A percentile compares a stretch with the other conserved stretches of the same genome.
These are phyloP conservation scores for Ophiosphaerella korrae DNA, from an alignment of 2,329 filamentous ascomycete species.

Conservation along the genomic window DNA sequence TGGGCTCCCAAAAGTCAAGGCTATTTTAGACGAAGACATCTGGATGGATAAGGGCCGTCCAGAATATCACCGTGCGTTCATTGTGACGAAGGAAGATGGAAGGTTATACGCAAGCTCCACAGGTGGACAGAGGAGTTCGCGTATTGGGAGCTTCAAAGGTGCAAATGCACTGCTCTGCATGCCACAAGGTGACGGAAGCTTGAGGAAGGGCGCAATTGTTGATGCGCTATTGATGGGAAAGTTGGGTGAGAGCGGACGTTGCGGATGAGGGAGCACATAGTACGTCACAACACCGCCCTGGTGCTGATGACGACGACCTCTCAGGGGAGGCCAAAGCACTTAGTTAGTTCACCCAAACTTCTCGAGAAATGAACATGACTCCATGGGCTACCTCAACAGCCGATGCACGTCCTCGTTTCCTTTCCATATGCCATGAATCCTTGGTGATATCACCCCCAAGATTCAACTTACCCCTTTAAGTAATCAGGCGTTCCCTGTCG, in stretches of 20 bases:
- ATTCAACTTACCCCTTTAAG: slow-evolving; percentile 23
- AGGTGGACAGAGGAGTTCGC: slow-evolving; percentile 85
- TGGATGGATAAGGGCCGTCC: slow-evolving; percentile 73
- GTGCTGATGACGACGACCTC: neutral
- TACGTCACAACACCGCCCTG: no score
- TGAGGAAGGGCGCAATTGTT: slow-evolving; percentile 71
- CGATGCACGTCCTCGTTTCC: neutral
- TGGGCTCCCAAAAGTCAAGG: slow-evolving; percentile 75
- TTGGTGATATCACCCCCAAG: neutral
- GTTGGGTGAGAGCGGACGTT: slow-evolving; percentile 17
- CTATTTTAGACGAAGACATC: slow-evolving; percentile 74
- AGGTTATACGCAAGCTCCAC: slow-evolving; percentile 77
- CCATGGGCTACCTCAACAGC: neutral
- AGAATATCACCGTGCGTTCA: slow-evolving; percentile 88
- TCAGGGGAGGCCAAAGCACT: neutral
- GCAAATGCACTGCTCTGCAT: slow-evolving; percentile 87
- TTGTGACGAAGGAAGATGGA: slow-evolving; percentile 69
- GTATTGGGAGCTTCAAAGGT: slow-evolving; percentile 83
- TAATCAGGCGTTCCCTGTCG: slow-evolving; percentile 21
- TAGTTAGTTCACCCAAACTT: neutral
- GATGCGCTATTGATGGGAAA: slow-evolving; percentile 78
- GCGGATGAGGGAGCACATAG: neutral
- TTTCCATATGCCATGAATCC: neutral
- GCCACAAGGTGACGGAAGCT: slow-evolving; percentile 66
- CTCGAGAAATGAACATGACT: neutral